Percentiles rank a stretch among this genome's conserved stretches.
Evolutionary conservation across 1,284 basidiomycete genomes (phyloP).

Genomic region (Porodaedalea pini): DNA sequence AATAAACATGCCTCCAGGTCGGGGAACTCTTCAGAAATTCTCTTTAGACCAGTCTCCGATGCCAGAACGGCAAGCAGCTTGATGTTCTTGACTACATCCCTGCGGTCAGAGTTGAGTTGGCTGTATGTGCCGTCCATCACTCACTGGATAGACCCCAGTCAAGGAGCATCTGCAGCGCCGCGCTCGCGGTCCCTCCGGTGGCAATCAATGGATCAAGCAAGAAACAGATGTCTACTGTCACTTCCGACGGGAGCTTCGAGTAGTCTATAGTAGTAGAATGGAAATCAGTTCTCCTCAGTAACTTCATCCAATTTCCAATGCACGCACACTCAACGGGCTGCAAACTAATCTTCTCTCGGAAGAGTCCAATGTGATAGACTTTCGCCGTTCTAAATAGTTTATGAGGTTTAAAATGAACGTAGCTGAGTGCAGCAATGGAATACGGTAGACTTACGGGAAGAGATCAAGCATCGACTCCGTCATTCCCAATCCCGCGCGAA

Average conservation of each 20-base stretch:
- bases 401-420: not conserved
- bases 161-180: constrained; percentile 78
- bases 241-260: constrained; percentile 80
- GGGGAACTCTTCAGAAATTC: constrained; percentile 67
- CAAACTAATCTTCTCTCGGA: constrained; percentile 84
- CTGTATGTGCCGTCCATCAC: constrained; percentile 21
- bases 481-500: constrained; percentile 95
- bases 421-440: not conserved
- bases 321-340: constrained; percentile 88
- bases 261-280: constrained; percentile 57
- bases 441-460: constrained; percentile 59
- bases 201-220: constrained; percentile 91
- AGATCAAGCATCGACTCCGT: constrained; percentile 78
- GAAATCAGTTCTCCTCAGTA: not conserved
- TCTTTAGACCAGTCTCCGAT: constrained; percentile 69
- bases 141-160: constrained; percentile 82
- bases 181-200: constrained; percentile 89
- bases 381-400: constrained; percentile 58
- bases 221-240: constrained; percentile 79
- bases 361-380: constrained; percentile 89
- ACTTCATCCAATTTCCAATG: not conserved
- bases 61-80: constrained; percentile 84
- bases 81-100: constrained; percentile 57
- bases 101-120: not conserved
- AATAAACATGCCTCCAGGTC: constrained; percentile 66